Base-by-base conservation (phyloP, 1,284 basidiomycete genomes). In the Sporisorium reilianum region DNA sequence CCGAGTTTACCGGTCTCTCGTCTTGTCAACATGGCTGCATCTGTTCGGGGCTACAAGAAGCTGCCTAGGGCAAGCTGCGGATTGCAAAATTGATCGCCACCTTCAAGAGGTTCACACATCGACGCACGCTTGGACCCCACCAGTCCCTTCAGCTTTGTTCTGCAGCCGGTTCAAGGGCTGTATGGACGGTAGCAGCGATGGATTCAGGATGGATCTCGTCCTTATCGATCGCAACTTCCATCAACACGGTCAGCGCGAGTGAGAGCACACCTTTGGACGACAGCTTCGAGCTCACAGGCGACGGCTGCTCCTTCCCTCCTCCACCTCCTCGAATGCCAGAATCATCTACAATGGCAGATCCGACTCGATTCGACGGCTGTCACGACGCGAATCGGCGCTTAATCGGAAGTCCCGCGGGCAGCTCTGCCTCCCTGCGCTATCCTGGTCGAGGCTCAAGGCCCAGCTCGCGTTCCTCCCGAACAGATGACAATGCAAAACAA, bases 181-280 rank as follows among this genome's bases (percentile, higher is more conserved):
- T 16, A 30, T n/a, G n/a, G 18, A 41, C 10, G 25, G 11, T 36
- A n/a, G n/a, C 2, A 14, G 26, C 51, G 14, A 53, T 53, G 50
- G 44, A 49, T 22, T 34, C 16, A 20, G 51, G 57, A 28, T 64
- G 62, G 62, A 49, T 44, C 12, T 57, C 55, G 14, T 57, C 55
- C 30, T 23, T 64, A 50, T 57, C 62, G 14, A 25, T 53, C n/a
- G 50, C 50, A 36, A 51, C 42, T 18, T 48, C 55, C 8, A 25
- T 53, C n/a, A 26, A 49, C 8, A 49, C 32, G 26, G 41, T 42
- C 7, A 44, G 26, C 23, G 26, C 32, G 2, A 18, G 32, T 3
- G 50, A 49, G 20, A n/a, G 25, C 26, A 10, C 9, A 0, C n/a
- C 5, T 2, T 20, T 18, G 0, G n/a, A n/a, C 18, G 46, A 48